Conservation (phyloP, 495 filamentous ascomycete species). For the Penicillium antarcticum region DNA sequence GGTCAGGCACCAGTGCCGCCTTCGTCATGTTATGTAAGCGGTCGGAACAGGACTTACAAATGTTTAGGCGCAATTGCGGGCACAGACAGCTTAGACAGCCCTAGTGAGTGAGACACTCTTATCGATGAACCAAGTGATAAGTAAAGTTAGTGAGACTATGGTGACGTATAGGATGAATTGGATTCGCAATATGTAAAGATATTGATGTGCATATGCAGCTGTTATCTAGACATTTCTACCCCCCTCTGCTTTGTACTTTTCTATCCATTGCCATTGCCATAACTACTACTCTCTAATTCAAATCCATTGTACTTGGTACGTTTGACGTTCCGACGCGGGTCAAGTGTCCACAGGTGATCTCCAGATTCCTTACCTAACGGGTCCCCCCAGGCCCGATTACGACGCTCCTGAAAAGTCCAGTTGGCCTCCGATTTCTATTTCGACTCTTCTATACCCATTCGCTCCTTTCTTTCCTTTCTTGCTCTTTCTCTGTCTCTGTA, state of each 20-base stretch:
- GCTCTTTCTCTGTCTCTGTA: neutral
- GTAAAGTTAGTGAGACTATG: no score
- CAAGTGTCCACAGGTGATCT: conserved; percentile 2
- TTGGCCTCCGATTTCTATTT: conserved; percentile 1
- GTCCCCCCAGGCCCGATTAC: conserved; percentile 12
- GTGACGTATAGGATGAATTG: no score
- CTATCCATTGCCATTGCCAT: no score
- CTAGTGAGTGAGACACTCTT: no score
- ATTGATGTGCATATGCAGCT: no score
- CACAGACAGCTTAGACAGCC: no score
- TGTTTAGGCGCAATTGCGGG: neutral
- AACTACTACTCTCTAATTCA: no score
- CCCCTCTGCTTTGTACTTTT: no score
- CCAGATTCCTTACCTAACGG: conserved; percentile 4
- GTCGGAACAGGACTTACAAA: no score
- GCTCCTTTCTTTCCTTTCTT: conserved; percentile 1
- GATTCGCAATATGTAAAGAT: no score
- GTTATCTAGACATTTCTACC: no score
- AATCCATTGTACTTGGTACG: neutral
- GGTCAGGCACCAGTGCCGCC: neutral
- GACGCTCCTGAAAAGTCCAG: conserved; percentile 10
- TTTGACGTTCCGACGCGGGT: conserved; percentile 1
- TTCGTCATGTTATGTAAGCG: conserved; percentile 10
- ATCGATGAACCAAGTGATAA: no score
- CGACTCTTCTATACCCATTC: conserved; percentile 3